A percentile compares a stretch with the other conserved stretches of the same genome.
Evolutionary conservation across 208 protist species (phyloP).

Genomic region (Leishmania major): DNA sequence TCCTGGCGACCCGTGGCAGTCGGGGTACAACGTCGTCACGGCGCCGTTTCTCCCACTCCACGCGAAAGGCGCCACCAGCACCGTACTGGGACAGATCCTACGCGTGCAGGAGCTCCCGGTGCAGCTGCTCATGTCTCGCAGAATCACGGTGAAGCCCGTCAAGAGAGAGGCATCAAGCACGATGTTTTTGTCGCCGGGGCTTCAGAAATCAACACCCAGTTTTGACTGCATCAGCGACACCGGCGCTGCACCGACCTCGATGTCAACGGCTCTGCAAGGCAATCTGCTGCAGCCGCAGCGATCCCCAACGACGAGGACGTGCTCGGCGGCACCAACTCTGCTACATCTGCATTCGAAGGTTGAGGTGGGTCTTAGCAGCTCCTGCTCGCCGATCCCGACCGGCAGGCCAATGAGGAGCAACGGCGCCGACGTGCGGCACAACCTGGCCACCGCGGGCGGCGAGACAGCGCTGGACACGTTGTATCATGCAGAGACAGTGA

Average conservation of each 20-base stretch:
- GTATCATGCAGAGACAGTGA: conserved; percentile 52
- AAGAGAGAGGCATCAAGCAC: conserved; percentile 4
- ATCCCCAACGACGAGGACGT: background rate
- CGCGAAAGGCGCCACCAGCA: conserved; percentile 39
- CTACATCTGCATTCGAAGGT: conserved; percentile 17
- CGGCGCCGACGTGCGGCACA: conserved; percentile 9
- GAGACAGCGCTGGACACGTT: conserved; percentile 49
- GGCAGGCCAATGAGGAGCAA: conserved; percentile 2
- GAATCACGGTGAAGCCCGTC: conserved; percentile 37
- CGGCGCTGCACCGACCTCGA: background rate
- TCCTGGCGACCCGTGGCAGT: conserved; percentile 56
- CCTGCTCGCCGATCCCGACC: background rate
- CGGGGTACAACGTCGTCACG: conserved; percentile 69
- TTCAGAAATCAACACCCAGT: background rate
- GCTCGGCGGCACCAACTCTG: conserved; percentile 1
- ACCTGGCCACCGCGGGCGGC: background rate
- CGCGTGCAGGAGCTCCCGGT: conserved; percentile 57
- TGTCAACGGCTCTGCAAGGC: conserved; percentile 2
- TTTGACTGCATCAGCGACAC: background rate
- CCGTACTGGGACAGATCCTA: conserved; percentile 60
- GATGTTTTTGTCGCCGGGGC: background rate
- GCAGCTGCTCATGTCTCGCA: conserved; percentile 40
- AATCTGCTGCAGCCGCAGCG: conserved; percentile 28
- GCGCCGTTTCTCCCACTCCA: conserved; percentile 65
- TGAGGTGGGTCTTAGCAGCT: background rate